A percentile compares a stretch with the other conserved stretches of the same genome.
phyloP scores from a whole-genome alignment of 2,329 filamentous ascomycete genomes.

The Fusarium tupiense region DNA sequence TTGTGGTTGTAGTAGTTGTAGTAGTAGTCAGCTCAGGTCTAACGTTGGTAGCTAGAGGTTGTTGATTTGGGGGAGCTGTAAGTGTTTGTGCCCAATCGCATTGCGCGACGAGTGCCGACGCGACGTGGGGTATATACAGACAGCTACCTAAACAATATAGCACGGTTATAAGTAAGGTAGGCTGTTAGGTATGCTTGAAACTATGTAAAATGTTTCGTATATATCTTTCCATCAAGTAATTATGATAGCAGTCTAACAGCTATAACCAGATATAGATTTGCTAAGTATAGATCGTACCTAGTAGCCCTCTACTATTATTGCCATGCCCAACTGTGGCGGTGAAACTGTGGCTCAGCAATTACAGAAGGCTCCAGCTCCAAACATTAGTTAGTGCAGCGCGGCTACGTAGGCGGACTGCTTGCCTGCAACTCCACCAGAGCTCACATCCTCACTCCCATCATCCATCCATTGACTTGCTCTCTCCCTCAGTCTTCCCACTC shows the following conservation, averaged over 20 bases:
- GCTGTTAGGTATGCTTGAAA: background rate
- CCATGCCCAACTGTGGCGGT: slow-evolving; percentile 25
- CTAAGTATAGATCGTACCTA: background rate
- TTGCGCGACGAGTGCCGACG: slow-evolving; percentile 33
- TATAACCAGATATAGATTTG: background rate
- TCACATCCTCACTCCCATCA: slow-evolving; percentile 36
- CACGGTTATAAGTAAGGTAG: background rate
- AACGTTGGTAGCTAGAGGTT: background rate
- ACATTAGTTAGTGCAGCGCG: slow-evolving; percentile 11
- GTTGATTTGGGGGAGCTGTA: slow-evolving; percentile 34
- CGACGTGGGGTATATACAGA: slow-evolving; percentile 38
- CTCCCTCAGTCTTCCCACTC: slow-evolving; percentile 19
- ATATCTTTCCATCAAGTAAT: background rate
- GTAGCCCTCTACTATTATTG: background rate
- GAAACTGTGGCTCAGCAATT: slow-evolving; percentile 27
- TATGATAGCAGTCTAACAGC: background rate
- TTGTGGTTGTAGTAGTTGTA: slow-evolving; percentile 10
- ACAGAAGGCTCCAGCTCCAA: slow-evolving; percentile 20
- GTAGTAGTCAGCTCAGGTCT: background rate
- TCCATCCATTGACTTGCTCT: slow-evolving; percentile 21
- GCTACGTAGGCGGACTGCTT: slow-evolving; percentile 54
- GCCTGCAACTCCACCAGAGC: slow-evolving; percentile 47
- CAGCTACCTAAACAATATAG: background rate
- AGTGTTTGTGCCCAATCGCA: slow-evolving; percentile 44
- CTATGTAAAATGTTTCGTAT: background rate